phyloP scores from a whole-genome alignment of 305 asterid species.

The Fraxinus baroniana region DNA sequence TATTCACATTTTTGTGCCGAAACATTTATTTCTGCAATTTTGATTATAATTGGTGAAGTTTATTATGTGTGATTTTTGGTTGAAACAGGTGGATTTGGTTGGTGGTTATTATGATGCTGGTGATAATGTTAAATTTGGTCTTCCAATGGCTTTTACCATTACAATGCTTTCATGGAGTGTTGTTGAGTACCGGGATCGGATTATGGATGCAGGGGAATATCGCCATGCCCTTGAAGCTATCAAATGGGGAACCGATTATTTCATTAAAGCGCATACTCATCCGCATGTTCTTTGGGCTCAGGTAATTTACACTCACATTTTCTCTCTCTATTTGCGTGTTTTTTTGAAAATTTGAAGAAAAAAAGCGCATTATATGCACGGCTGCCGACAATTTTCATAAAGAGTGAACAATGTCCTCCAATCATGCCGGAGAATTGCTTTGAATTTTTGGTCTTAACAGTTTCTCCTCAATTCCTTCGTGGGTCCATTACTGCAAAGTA shows the following conservation, averaged over 20 bases:
- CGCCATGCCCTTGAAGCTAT: constrained; percentile 72
- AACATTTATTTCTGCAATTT: neutral
- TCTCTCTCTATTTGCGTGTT: neutral
- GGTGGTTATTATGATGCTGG: constrained; percentile 97
- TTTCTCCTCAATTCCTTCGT: constrained; percentile 28
- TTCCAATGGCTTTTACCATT: constrained; percentile 84
- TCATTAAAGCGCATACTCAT: constrained; percentile 84
- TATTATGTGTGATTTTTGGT: neutral
- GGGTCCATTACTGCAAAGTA: constrained; percentile 22
- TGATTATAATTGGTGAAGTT: neutral
- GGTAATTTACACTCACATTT: constrained; percentile 26
- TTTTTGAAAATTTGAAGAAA: neutral
- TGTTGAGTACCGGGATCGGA: constrained; percentile 48
- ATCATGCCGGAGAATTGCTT: constrained; percentile 46
- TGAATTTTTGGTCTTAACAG: neutral
- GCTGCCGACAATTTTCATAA: constrained; percentile 7
- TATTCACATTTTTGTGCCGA: neutral
- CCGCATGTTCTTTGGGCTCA: constrained; percentile 82
- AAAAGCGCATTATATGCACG: neutral
- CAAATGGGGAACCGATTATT: constrained; percentile 94
- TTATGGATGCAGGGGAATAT: constrained; percentile 61
- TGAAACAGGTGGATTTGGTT: constrained; percentile 72
- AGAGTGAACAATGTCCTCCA: constrained; percentile 32
- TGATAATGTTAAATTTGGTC: constrained; percentile 76
- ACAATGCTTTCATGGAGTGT: constrained; percentile 84